Base-by-base conservation (phyloP, 805 yeast genomes). In the Monosporozyma aerobia region DNA sequence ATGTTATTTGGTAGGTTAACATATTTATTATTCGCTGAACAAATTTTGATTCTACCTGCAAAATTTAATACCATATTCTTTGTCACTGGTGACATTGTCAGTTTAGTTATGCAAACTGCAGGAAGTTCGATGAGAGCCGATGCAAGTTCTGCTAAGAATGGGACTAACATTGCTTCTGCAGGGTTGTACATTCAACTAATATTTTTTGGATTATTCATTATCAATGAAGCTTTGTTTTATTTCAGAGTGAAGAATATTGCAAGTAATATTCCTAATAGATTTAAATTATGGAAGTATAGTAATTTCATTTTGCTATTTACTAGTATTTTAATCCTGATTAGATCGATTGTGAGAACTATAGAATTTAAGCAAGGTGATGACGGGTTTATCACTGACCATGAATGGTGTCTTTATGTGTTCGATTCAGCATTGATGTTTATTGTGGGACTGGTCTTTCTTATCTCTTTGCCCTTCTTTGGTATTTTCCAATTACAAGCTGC, bases 181-280 rank as follows among this genome's bases (percentile, higher is more conserved):
- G 74, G 74, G 35, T 51, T 71, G 33, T 56, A 57, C 47, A 54
- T 71, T n/a, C 73, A 69, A 54, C 22, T 69, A n/a, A 56, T 51
- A 2, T 64, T 65, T 40, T 67, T 70, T 53, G 64, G 59, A 3
- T 19, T 64, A 30, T 70, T 70, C 47, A 54, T 63, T 13, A 33
- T 58, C 19, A 55, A 59, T 25, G 59, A 59, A 50, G 7, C 49
- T 25, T 10, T 49, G 29, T 59, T 65, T 53, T 39, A 55, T 22
- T 25, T 43, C 29, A 47, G 52, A 50, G 46, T 55, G 11, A 10
- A 29, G 3, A 53, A 46, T 23, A 41, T 47, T 9, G 25, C 27
- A 10, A 22, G 39, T 35, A 16, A 14, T 2, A 33, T 55, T 5
- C 47, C 56, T 2, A 7, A 10, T 2, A 41, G 25, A 11, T 30